A percentile compares a stretch with the other conserved stretches of the same genome.
Evolutionary conservation across 2,329 filamentous ascomycete species (phyloP).

Genomic region (Coniochaeta sp.): DNA sequence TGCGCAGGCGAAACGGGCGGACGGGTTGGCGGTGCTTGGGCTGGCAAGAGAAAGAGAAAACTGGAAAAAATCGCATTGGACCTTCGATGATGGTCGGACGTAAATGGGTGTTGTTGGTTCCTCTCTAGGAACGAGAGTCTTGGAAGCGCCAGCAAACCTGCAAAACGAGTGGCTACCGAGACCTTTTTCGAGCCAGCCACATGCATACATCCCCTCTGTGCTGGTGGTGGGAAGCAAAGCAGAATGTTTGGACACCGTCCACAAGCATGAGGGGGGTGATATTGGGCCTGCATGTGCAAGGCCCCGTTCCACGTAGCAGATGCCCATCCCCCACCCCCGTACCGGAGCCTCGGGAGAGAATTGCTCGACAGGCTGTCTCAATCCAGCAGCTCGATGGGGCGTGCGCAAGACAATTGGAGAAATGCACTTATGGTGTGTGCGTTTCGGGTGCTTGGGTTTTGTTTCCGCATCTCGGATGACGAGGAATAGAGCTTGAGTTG

Average conservation of each 20-base stretch:
- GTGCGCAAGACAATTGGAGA: not conserved
- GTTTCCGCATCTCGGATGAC: no score
- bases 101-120: not conserved
- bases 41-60: not conserved
- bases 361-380: not conserved
- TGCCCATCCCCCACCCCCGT: not conserved
- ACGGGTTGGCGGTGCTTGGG: not conserved
- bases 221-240: not conserved
- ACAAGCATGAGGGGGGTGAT: not conserved
- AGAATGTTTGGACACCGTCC: not conserved
- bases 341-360: not conserved
- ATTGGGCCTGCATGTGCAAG: not conserved
- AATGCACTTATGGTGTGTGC: not conserved
- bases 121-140: not conserved
- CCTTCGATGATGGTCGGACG: not conserved
- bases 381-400: no score
- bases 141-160: not conserved
- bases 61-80: not conserved
- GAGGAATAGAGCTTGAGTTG: not conserved
- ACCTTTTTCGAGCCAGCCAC: not conserved
- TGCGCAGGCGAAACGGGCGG: not conserved
- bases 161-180: not conserved
- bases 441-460: no score
- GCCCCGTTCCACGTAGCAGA: not conserved
- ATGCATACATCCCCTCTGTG: not conserved